Percentiles rank a stretch among this genome's conserved stretches.
Conservation (phyloP, 1,139 yeast species). For the Sporopachydermia cereana region DNA sequence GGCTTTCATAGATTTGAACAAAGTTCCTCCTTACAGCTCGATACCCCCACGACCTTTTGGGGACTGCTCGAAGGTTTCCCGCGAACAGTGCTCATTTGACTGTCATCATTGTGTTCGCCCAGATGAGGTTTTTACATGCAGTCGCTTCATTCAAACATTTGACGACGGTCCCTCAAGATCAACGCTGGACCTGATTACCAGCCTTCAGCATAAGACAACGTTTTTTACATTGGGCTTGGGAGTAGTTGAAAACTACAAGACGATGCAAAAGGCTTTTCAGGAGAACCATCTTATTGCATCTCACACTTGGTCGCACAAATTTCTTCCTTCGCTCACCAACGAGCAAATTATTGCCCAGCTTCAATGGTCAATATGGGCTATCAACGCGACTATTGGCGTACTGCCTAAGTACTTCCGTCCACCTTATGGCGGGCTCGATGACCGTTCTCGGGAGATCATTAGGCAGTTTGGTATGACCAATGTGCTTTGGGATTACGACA, state of each 20-base stretch:
- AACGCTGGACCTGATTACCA: constrained; percentile 46
- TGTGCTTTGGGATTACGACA: constrained; percentile 86
- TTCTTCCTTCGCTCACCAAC: constrained; percentile 63
- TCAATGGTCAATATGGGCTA: constrained; percentile 96
- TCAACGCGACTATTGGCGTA: constrained; percentile 87
- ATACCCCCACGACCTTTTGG: constrained; percentile 46
- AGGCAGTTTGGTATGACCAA: constrained; percentile 80
- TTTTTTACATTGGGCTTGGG: constrained; percentile 82
- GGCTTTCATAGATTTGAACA: constrained; percentile 48
- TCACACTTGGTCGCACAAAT: constrained; percentile 91
- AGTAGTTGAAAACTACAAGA: constrained; percentile 63
- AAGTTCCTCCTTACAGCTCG: constrained; percentile 30
- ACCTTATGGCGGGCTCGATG: constrained; percentile 90
- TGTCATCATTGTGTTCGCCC: constrained; percentile 68
- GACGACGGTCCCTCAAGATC: constrained; percentile 89
- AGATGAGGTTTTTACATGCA: constrained; percentile 69
- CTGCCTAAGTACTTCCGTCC: constrained; percentile 94
- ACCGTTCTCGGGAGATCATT: constrained; percentile 67
- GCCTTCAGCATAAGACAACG: constrained; percentile 46
- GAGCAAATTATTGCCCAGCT: constrained; percentile 80
- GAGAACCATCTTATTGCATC: constrained; percentile 75
- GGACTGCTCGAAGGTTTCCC: constrained; percentile 37
- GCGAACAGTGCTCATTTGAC: constrained; percentile 68
- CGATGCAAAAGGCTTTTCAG: constrained; percentile 43
- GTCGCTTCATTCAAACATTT: constrained; percentile 65